Evolutionary conservation across 805 yeast genomes (phyloP), one percentile per base, ranked within the genome.

Genomic region (Metschnikowia lochheadii): DNA sequence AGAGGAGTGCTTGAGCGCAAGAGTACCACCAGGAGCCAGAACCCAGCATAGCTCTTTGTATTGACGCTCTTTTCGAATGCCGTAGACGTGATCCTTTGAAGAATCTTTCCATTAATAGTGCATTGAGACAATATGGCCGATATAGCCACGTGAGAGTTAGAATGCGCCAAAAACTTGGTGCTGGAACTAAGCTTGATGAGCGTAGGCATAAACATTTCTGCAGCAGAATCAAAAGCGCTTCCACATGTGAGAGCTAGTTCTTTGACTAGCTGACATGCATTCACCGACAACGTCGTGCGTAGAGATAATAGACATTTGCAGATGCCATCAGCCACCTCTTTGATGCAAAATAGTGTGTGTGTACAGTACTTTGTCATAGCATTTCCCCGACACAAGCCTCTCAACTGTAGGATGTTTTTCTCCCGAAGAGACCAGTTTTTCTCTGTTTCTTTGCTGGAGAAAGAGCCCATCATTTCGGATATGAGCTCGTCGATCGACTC

Each of bases 361-460:
- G 73, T 71, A 14, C 77, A 62, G 35, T 61, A 78, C 0, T 73
- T 70, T 0, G 46, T 42, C 0, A 70, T 61, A 1, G 78, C 69
- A 58, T 82, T 80, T 3, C 91, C 89, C 41, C 89, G 66, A 3
- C 88, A 54, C 3, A 85, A 66, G 1, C 78, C 72, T 50, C 97
- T 75, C 33, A 89, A 60, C 44, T 74, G 76, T 1, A 78, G 59
- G 2, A 89, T 77, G 45, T 72, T 71, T 47, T 78, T 76, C 58
- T 91, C 96, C 61, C 99, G 76, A 0, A 60, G 57, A 20, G 73
- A 67, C 99, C 99, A 94, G 63, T 94, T 94, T 51, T 77, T 77
- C 62, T 94, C 99, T 0, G 96, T 86, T 64, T 94, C 99, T 60
- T 85, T 75, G 5, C 85, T 86, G 7, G 75, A 78, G 59, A 92